Conservation (phyloP, 139 green algal species). For the Picochlorum sp. region DNA sequence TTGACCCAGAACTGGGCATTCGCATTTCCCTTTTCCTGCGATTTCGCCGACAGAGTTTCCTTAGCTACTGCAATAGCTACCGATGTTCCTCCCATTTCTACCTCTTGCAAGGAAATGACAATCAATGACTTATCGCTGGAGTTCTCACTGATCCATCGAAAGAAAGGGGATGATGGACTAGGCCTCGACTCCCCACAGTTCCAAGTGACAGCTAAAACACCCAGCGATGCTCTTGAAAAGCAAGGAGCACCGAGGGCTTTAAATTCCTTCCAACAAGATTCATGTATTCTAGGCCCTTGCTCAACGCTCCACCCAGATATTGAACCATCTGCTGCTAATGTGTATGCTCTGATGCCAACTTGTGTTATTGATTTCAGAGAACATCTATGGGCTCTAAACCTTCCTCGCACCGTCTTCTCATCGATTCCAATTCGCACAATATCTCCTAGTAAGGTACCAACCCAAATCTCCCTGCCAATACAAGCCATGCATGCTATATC, state of each 20-base stretch:
- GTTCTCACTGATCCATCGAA: conserved; percentile 43
- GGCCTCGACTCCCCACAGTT: conserved; percentile 68
- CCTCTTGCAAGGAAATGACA: conserved; percentile 68
- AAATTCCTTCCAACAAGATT: conserved; percentile 7
- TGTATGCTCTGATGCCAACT: conserved; percentile 41
- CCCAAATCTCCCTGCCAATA: conserved; percentile 44
- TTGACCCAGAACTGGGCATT: conserved; percentile 68
- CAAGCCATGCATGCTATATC: conserved; percentile 29
- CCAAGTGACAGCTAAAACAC: conserved; percentile 69
- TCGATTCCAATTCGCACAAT: conserved; percentile 22
- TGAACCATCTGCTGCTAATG: conserved; percentile 48
- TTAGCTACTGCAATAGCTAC: conserved; percentile 49
- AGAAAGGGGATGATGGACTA: conserved; percentile 14
- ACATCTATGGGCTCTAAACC: conserved; percentile 45
- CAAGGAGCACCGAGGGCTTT: conserved; percentile 12
- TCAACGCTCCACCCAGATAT: conserved; percentile 47
- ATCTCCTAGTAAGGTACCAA: conserved; percentile 45
- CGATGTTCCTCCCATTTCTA: conserved; percentile 76
- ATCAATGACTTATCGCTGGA: conserved; percentile 38
- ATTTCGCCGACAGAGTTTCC: conserved; percentile 31
- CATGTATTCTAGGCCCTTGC: not conserved
- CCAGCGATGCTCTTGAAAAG: conserved; percentile 24
- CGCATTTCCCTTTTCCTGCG: conserved; percentile 62
- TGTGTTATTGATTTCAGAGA: conserved; percentile 33
- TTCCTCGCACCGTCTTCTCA: not conserved